phyloP scores from a whole-genome alignment of 257 asterid genomes.

The Coffea eugenioides region DNA sequence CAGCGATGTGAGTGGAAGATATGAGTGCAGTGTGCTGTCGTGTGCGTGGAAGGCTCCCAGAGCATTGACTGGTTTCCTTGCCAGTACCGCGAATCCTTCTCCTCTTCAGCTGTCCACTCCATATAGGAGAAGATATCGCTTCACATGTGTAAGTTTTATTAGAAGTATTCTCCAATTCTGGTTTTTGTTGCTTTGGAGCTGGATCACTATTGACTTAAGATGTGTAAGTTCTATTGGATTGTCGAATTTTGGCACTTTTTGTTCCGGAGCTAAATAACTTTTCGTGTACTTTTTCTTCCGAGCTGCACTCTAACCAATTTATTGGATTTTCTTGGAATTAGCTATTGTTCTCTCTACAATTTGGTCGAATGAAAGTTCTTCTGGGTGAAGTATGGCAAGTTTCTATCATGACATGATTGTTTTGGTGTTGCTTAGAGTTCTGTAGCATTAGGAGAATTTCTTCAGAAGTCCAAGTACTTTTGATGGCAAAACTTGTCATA shows the following conservation, averaged over 20 bases:
- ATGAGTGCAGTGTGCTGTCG: constrained; percentile 63
- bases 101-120: constrained; percentile 34
- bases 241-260: not conserved
- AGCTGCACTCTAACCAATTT: not conserved
- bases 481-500: not conserved
- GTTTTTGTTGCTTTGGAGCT: not conserved
- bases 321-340: not conserved
- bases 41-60: constrained; percentile 87
- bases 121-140: constrained; percentile 38
- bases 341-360: not conserved
- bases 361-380: not conserved
- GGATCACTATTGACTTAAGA: no score
- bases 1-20: constrained; percentile 63
- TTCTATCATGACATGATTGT: not conserved
- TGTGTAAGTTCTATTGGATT: constrained; percentile 47
- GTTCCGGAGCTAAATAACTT: not conserved
- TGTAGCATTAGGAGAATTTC: not conserved
- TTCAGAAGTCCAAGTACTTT: not conserved
- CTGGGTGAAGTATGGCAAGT: not conserved
- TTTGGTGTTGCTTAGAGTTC: not conserved
- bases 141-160: constrained; percentile 54
- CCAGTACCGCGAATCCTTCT: constrained; percentile 61
- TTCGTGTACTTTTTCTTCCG: not conserved
- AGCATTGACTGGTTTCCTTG: constrained; percentile 76
- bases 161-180: not conserved